These are phyloP conservation scores for Hypoxylon cercidicola DNA, from an alignment of 495 filamentous ascomycete genomes.

Conservation along the genomic window DNA sequence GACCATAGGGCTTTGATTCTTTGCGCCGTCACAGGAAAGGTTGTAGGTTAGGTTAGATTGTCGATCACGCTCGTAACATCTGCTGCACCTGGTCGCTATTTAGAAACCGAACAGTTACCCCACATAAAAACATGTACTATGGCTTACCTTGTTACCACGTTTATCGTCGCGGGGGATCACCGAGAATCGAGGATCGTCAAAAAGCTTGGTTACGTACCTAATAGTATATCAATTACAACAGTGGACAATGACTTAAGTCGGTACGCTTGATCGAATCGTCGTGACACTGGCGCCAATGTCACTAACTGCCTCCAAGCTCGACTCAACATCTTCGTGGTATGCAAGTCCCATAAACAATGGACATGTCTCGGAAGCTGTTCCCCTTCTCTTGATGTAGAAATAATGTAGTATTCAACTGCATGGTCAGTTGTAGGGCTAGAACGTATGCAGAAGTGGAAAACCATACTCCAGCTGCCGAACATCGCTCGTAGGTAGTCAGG, in stretches of 20 bases:
- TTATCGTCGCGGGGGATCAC: constrained; percentile 30
- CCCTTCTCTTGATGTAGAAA: not conserved
- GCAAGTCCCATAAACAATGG: too few species aligned
- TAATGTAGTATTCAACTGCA: not conserved
- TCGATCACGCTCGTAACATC: not conserved
- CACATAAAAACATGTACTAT: constrained; percentile 19
- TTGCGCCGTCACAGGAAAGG: too few species aligned
- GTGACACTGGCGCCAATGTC: not conserved
- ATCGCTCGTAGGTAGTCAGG: constrained; percentile 14
- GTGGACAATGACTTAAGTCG: not conserved
- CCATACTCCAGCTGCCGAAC: constrained; percentile 21
- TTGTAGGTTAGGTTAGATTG: too few species aligned
- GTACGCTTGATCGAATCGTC: not conserved
- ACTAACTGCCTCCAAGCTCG: too few species aligned
- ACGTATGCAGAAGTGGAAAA: not conserved
- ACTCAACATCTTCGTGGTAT: too few species aligned
- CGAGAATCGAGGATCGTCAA: not conserved
- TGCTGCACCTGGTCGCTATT: not conserved
- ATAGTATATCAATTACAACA: not conserved
- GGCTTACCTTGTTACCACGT: constrained; percentile 7
- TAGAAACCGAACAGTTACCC: not conserved
- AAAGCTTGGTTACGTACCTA: constrained; percentile 1
- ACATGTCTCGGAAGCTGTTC: too few species aligned
- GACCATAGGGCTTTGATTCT: too few species aligned
- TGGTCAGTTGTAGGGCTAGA: not conserved